Evolutionary conservation across 139 green algal genomes (phyloP), one percentile per base, ranked within the genome.

Genomic region (Chlorella sp.): DNA sequence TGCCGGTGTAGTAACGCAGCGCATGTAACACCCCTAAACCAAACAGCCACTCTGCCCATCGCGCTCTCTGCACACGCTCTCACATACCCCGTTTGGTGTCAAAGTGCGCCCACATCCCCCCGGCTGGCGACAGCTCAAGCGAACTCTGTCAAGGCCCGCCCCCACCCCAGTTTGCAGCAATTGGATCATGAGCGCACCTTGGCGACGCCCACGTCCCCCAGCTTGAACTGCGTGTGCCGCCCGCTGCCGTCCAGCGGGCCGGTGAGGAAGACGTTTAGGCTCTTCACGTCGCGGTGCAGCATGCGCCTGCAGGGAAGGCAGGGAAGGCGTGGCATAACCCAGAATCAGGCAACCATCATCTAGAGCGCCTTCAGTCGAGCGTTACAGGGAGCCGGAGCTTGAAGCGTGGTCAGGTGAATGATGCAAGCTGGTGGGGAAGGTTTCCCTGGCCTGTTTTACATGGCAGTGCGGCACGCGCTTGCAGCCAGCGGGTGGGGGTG

Each of bases 211-310:
- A 88, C 84, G 16, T 88, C 84, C 0, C 84, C 84, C 37, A 88
- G 84, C 66, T 81, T 81, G 68, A 81, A 81, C 60, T 80, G 39
- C 7, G 61, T 69, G 36, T n/a, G 64, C 61, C 71, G 64, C 39
- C 84, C 30, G 26, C 32, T 30, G 21, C 30, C 37, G 40, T 87
- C 83, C 83, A 64, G 36, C 15, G 39, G 73, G 34, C 40, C 39
- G 2, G 28, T 22, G 12, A 88, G 37, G 32, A 88, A 88, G 39
- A 88, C 64, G 30, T 88, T 88, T 0, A 88, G 28, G 2, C 66
- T 69, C 68, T 88, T 88, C 12, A 88, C 68, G 15, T 88, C 84
- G 16, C 84, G 66, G 84, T 88, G 84, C 84, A 88, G 68, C 84
- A 81, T 88, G 66, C 84, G 84, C 84, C 84, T 88, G 84, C 68